A percentile compares a stretch with the other conserved stretches of the same genome.
Conservation (phyloP, 73 alveolate species). For the Paramecium primaurelia region DNA sequence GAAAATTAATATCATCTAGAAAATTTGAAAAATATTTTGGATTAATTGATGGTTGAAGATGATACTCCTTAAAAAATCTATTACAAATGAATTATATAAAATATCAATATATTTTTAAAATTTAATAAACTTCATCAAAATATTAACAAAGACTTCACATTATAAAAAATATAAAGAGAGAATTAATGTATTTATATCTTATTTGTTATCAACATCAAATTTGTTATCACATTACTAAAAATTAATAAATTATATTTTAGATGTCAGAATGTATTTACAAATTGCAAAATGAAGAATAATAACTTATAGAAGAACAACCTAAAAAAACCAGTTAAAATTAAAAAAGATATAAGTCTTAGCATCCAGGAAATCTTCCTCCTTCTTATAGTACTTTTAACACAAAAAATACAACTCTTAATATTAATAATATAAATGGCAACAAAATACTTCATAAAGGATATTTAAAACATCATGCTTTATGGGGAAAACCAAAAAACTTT, state of each 20-base stretch:
- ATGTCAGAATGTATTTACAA: neutral
- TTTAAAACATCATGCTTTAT: neutral
- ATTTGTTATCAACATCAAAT: neutral
- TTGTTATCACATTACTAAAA: neutral
- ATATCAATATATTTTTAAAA: no score
- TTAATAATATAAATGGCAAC: neutral
- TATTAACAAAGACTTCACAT: no score
- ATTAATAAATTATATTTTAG: neutral
- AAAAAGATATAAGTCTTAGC: neutral
- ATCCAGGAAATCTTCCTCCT: constrained; percentile 32
- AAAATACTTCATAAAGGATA: neutral
- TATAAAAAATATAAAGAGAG: no score
- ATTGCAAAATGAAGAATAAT: neutral
- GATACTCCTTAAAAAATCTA: neutral
- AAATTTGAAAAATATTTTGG: neutral
- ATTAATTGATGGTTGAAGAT: neutral
- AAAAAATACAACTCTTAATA: neutral
- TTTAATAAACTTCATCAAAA: no score
- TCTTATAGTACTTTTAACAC: neutral
- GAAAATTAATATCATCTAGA: neutral
- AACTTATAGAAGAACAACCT: neutral
- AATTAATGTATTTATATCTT: no score
- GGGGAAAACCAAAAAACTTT: constrained; percentile 39
- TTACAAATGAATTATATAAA: neutral
- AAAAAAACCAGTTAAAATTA: neutral